Evolutionary conservation across 768 basidiomycete species (phyloP).

Genomic region (Goffeauzyma gilvescens): DNA sequence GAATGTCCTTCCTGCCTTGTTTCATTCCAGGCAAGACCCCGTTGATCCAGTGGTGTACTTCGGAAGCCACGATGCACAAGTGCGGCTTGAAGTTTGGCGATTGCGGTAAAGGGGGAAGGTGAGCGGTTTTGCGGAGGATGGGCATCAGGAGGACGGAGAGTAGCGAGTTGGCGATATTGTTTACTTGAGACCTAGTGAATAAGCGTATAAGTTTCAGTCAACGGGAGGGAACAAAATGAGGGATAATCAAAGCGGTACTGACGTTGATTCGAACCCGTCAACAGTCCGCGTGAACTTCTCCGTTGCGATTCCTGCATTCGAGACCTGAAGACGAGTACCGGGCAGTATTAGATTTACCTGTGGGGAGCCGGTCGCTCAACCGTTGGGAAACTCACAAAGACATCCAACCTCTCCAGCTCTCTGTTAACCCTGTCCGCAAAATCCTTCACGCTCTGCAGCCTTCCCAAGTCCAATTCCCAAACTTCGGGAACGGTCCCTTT

Average conservation of each 20-base stretch:
- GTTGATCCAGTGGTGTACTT: slow-evolving; percentile 5
- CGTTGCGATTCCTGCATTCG: slow-evolving; percentile 10
- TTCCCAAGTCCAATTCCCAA: slow-evolving; percentile 13
- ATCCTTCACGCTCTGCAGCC: slow-evolving; percentile 10
- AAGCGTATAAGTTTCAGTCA: not conserved
- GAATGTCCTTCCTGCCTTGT: slow-evolving; percentile 1
- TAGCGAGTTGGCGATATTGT: slow-evolving; percentile 12
- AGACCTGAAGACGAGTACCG: slow-evolving; percentile 4
- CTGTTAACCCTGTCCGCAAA: slow-evolving; percentile 9
- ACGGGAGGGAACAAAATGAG: not conserved
- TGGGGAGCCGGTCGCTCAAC: not conserved
- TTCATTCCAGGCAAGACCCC: slow-evolving; percentile 5
- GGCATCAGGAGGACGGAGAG: slow-evolving; percentile 14
- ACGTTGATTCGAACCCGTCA: slow-evolving; percentile 11
- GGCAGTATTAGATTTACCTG: not conserved
- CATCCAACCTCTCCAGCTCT: slow-evolving; percentile 14
- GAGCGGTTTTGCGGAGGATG: slow-evolving; percentile 6
- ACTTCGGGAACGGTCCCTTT: slow-evolving; percentile 12
- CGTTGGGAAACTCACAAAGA: slow-evolving; percentile 4
- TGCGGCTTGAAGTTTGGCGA: slow-evolving; percentile 6
- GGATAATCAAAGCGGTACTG: too few relatives aligned
- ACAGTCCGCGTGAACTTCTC: not conserved
- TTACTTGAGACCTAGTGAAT: slow-evolving; percentile 11
- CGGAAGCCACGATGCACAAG: slow-evolving; percentile 6
- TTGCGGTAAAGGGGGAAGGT: not conserved